Evolutionary conservation across 495 filamentous ascomycete genomes (phyloP).

Genomic region (Aeminium ludgeri): DNA sequence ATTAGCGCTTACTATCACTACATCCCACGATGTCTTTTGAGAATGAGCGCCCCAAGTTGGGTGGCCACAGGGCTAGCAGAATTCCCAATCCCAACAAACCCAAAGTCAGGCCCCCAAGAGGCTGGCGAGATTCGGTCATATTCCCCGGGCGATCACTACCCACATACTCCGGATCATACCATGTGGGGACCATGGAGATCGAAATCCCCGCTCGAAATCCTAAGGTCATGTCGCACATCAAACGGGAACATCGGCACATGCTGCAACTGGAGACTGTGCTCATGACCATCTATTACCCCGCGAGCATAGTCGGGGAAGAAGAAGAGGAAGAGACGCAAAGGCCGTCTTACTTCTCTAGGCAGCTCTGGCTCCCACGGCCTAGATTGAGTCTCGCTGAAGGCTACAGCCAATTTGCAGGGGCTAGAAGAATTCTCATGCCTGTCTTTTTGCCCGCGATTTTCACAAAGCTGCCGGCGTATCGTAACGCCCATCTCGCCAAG

Average conservation of each 20-base stretch:
- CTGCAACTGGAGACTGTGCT: conserved; percentile 27
- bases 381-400: conserved; percentile 32
- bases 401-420: conserved; percentile 35
- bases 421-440: conserved; percentile 27
- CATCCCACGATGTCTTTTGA: neutral
- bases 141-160: conserved; percentile 21
- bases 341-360: conserved; percentile 23
- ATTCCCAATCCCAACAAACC: conserved; percentile 17
- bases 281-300: conserved; percentile 27
- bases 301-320: conserved; percentile 2
- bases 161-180: conserved; percentile 25
- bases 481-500: conserved; percentile 31
- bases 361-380: conserved; percentile 39
- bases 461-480: conserved; percentile 39
- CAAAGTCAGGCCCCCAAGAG: conserved; percentile 19
- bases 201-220: conserved; percentile 25
- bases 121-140: conserved; percentile 19
- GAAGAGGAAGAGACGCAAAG: neutral
- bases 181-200: conserved; percentile 26
- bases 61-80: conserved; percentile 1
- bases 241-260: conserved; percentile 19
- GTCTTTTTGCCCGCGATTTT: conserved; percentile 37
- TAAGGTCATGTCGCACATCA: conserved; percentile 25
- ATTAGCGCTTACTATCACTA: no score
- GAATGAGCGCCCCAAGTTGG: neutral